A percentile compares a stretch with the other conserved stretches of the same genome.
Conservation (phyloP, 768 basidiomycete species). For the Flagelloscypha sp. region DNA sequence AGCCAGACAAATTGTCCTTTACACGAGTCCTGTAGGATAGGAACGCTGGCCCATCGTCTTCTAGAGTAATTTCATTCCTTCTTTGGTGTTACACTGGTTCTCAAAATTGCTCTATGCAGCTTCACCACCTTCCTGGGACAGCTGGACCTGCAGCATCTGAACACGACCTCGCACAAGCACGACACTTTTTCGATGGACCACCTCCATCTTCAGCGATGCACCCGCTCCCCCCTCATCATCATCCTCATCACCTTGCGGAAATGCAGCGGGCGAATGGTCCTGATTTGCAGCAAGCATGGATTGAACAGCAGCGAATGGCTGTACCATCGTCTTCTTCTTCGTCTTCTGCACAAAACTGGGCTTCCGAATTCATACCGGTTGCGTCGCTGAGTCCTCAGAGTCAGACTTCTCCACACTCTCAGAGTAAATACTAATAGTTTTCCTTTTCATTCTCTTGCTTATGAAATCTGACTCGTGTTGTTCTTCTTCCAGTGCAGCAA, state of each 20-base stretch:
- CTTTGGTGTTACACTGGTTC: neutral
- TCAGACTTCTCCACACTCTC: no score
- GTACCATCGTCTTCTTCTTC: no score
- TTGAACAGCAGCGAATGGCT: conserved; percentile 36
- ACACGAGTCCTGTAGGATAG: conserved; percentile 46
- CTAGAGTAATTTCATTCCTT: conserved; percentile 38
- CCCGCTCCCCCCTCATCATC: conserved; percentile 1
- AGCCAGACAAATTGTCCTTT: conserved; percentile 6
- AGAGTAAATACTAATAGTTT: no score
- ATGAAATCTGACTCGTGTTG: no score
- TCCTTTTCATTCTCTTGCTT: no score
- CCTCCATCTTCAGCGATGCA: conserved; percentile 12
- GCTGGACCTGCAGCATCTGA: conserved; percentile 40
- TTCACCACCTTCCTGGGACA: conserved; percentile 69
- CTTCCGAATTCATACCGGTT: conserved; percentile 57
- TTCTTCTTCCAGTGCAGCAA: no score
- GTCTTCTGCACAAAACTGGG: no score
- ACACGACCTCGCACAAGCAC: conserved; percentile 66
- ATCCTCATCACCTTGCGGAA: conserved; percentile 11
- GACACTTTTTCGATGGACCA: conserved; percentile 62
- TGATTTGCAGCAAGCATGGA: conserved; percentile 46
- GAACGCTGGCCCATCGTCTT: conserved; percentile 62
- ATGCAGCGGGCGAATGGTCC: conserved; percentile 20
- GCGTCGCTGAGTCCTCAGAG: no score
- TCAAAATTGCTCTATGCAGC: conserved; percentile 28